Conservation (phyloP, 306 rosid genomes). For the Vigna mungo region DNA sequence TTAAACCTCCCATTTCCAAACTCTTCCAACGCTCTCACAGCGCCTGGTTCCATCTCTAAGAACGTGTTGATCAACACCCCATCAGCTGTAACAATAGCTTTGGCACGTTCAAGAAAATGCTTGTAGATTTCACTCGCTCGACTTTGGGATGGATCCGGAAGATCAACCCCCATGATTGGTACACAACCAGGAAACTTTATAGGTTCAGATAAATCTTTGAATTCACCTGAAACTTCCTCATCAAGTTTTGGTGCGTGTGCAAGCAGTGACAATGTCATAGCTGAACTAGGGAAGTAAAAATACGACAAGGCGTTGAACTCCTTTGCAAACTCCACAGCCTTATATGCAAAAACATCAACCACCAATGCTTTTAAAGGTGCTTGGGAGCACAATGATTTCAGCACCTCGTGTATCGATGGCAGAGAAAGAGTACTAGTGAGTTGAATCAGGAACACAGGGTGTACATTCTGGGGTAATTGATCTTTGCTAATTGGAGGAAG, state of each 20-base stretch:
- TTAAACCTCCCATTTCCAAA: neutral
- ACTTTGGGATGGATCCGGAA: slow-evolving; percentile 27
- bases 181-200: slow-evolving; percentile 47
- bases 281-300: slow-evolving; percentile 36
- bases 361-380: slow-evolving; percentile 37
- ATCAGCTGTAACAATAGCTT: neutral
- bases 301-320: slow-evolving; percentile 47
- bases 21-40: slow-evolving; percentile 39
- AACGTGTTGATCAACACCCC: slow-evolving; percentile 48
- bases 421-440: slow-evolving; percentile 39
- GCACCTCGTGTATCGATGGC: slow-evolving; percentile 28
- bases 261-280: slow-evolving; percentile 23
- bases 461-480: slow-evolving; percentile 35
- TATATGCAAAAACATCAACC: slow-evolving; percentile 37
- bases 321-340: slow-evolving; percentile 42
- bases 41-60: slow-evolving; percentile 39
- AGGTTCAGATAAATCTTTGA: slow-evolving; percentile 18
- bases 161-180: slow-evolving; percentile 39
- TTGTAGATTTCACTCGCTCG: slow-evolving; percentile 35
- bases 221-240: slow-evolving; percentile 39
- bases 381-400: slow-evolving; percentile 31
- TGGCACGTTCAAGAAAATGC: slow-evolving; percentile 12
- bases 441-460: slow-evolving; percentile 24
- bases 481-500: slow-evolving; percentile 50
- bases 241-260: slow-evolving; percentile 33